These are phyloP conservation scores for Petasospora fabianii DNA, from an alignment of 1,139 yeast genomes.

Conservation along the genomic window DNA sequence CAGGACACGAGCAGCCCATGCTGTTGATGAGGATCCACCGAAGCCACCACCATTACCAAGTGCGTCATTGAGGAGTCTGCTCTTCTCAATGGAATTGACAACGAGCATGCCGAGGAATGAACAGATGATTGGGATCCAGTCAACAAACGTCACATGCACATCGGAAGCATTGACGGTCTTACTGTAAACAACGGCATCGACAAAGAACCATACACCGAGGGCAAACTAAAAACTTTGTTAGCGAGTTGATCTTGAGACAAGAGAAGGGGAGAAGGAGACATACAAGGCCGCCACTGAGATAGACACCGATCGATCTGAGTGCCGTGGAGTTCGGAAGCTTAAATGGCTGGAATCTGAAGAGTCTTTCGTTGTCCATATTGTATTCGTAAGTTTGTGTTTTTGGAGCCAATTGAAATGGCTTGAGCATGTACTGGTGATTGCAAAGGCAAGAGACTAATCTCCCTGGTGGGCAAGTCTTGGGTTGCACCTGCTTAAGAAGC, in stretches of 20 bases:
- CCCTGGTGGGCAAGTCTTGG: background rate
- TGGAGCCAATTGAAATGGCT: constrained; percentile 7
- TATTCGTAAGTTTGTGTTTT: background rate
- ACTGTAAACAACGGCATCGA: constrained; percentile 86
- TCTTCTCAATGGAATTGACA: constrained; percentile 87
- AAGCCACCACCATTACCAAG: constrained; percentile 43
- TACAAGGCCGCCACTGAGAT: constrained; percentile 60
- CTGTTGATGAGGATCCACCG: constrained; percentile 47
- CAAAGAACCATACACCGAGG: constrained; percentile 82
- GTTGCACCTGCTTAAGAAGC: background rate
- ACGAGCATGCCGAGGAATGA: constrained; percentile 88
- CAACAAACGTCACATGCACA: constrained; percentile 85
- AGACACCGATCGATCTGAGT: constrained; percentile 72
- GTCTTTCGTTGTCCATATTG: constrained; percentile 28
- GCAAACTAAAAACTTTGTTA: constrained; percentile 44
- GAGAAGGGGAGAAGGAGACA: too few species aligned
- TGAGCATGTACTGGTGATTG: constrained; percentile 8
- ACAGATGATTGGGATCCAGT: constrained; percentile 93
- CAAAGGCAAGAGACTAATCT: background rate
- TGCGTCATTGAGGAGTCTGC: constrained; percentile 62
- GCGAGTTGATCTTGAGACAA: background rate
- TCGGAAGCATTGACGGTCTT: constrained; percentile 80
- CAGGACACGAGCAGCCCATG: constrained; percentile 92
- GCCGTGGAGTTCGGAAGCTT: constrained; percentile 66
- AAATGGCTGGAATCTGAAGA: constrained; percentile 55